These are phyloP conservation scores for Pelagomonas calceolata DNA, from an alignment of 108 stramenopile genomes.

Conservation along the genomic window DNA sequence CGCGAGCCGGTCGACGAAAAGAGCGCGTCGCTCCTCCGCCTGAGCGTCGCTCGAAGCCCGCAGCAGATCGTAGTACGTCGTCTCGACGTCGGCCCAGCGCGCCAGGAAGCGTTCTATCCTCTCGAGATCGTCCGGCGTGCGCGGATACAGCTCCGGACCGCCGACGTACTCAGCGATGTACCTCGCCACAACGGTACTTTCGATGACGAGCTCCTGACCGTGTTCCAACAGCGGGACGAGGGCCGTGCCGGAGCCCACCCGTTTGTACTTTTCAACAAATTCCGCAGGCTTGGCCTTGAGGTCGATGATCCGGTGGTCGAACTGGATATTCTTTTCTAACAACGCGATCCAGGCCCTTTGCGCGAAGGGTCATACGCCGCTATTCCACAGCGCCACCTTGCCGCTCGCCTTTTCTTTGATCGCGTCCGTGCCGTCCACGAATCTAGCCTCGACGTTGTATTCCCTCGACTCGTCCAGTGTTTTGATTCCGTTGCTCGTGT, in stretches of 20 bases:
- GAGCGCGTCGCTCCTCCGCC: background rate
- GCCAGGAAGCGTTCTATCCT: background rate
- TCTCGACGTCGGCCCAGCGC: conserved; percentile 1
- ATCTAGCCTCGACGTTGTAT: no score
- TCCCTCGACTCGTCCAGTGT: no score
- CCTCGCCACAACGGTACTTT: conserved; percentile 14
- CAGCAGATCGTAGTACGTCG: conserved; percentile 5
- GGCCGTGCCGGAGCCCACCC: background rate
- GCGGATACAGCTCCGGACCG: no score
- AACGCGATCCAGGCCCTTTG: conserved; percentile 22
- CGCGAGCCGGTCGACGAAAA: background rate
- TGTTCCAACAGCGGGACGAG: conserved; percentile 18
- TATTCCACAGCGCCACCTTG: conserved; percentile 15
- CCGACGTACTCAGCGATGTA: conserved; percentile 1
- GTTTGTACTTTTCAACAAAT: conserved; percentile 4
- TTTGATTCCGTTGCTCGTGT: no score
- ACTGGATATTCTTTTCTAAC: conserved; percentile 9
- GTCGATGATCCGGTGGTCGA: conserved; percentile 13
- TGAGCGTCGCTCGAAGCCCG: background rate
- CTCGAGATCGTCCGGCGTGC: background rate
- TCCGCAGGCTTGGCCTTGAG: conserved; percentile 11
- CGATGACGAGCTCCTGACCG: conserved; percentile 7
- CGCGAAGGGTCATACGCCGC: conserved; percentile 22
- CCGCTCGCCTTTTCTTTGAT: no score
- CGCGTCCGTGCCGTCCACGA: no score